A percentile compares a stretch with the other conserved stretches of the same genome.
These are phyloP conservation scores for Knoxia roxburghii DNA, from an alignment of 257 asterid species.

Conservation along the genomic window DNA sequence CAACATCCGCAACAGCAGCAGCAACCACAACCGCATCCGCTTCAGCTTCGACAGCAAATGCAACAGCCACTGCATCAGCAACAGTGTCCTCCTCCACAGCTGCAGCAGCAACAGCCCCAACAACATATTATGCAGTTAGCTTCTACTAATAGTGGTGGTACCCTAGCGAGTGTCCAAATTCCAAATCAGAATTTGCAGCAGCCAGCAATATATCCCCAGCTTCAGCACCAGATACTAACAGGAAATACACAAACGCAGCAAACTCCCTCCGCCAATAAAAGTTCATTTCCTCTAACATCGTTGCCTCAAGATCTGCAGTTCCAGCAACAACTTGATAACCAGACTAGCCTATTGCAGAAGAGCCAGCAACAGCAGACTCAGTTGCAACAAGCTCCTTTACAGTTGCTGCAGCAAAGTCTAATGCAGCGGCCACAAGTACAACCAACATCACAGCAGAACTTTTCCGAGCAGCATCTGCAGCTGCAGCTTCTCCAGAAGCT, in stretches of 20 bases:
- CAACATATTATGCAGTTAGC: constrained; percentile 32
- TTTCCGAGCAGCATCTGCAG: constrained; percentile 71
- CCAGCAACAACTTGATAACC: constrained; percentile 61
- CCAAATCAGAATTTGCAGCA: constrained; percentile 51
- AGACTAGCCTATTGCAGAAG: constrained; percentile 42
- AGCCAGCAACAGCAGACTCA: constrained; percentile 56
- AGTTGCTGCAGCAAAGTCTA: constrained; percentile 45
- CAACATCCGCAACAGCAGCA: constrained; percentile 35
- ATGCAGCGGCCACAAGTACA: constrained; percentile 52
- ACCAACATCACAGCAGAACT: constrained; percentile 43
- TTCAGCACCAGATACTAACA: constrained; percentile 46
- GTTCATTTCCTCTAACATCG: constrained; percentile 46
- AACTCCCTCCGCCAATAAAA: constrained; percentile 32
- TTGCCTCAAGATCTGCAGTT: constrained; percentile 51
- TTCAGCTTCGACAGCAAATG: constrained; percentile 14
- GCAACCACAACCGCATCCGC: constrained; percentile 16
- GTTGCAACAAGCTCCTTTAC: constrained; percentile 43
- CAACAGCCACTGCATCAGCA: constrained; percentile 18
- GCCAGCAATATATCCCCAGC: constrained; percentile 40
- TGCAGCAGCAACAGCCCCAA: constrained; percentile 20
- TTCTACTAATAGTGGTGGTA: constrained; percentile 27
- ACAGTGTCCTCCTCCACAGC: constrained; percentile 15
- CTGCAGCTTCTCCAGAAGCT: constrained; percentile 68
- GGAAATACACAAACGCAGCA: constrained; percentile 42
- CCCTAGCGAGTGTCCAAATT: constrained; percentile 31